Percentiles rank a stretch among this genome's conserved stretches.
phyloP scores from a whole-genome alignment of 352 stramenopile species.

The Globisporangium perplexum region DNA sequence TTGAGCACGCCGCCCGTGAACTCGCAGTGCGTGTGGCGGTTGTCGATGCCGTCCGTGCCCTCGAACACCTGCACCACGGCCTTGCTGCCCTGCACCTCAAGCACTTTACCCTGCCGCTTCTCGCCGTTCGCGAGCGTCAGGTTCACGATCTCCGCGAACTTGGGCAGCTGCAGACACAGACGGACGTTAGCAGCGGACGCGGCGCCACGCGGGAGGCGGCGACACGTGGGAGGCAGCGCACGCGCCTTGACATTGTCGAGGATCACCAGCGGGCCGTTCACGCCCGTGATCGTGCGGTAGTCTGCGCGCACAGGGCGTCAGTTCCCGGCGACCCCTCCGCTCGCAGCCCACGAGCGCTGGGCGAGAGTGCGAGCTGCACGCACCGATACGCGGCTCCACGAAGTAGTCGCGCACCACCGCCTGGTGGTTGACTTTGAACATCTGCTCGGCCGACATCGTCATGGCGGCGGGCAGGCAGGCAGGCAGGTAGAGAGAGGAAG shows the following conservation, averaged over 20 bases:
- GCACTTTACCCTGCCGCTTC: constrained; percentile 89
- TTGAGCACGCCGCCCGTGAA: constrained; percentile 99
- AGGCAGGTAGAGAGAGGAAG: not conserved
- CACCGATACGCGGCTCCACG: constrained; percentile 79
- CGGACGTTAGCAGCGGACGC: not conserved
- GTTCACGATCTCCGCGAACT: constrained; percentile 99
- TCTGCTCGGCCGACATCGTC: constrained; percentile 64
- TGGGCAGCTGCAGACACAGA: constrained; percentile 67
- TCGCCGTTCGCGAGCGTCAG: constrained; percentile 96
- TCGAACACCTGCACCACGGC: constrained; percentile 98
- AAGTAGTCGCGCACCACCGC: constrained; percentile 85
- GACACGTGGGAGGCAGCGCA: not conserved
- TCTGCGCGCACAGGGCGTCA: constrained; percentile 37
- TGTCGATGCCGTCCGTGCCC: constrained; percentile 98
- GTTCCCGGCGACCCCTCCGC: not conserved
- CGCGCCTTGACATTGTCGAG: constrained; percentile 98
- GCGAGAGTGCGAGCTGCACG: constrained; percentile 4
- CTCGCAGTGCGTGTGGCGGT: constrained; percentile 97
- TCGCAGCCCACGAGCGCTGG: not conserved
- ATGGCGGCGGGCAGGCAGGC: not conserved
- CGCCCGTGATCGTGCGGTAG: constrained; percentile 97
- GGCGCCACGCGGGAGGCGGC: too few species aligned
- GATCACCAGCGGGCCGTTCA: constrained; percentile 98
- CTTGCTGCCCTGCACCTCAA: constrained; percentile 97
- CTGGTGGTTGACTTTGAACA: constrained; percentile 70